Percentiles rank a stretch among this genome's conserved stretches.
Evolutionary conservation across 2,329 filamentous ascomycete species (phyloP).

Genomic region (Blastomyces gilchristii): DNA sequence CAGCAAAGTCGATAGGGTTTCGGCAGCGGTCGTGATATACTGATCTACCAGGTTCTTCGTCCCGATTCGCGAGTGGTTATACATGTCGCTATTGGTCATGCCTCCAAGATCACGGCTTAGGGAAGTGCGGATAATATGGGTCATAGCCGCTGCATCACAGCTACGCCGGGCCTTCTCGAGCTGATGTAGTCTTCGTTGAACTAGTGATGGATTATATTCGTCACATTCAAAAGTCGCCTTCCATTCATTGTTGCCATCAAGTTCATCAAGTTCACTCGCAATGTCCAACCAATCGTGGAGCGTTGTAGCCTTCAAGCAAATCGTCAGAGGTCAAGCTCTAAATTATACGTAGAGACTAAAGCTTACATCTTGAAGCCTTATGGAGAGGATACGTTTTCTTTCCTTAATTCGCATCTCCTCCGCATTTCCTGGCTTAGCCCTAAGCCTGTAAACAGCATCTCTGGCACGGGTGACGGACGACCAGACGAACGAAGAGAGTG

Average conservation of each 20-base stretch:
- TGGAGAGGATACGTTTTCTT: constrained; percentile 51
- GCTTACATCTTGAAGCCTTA: constrained; percentile 56
- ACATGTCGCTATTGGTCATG: constrained; percentile 74
- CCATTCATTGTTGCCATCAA: constrained; percentile 76
- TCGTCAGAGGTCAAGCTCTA: not conserved
- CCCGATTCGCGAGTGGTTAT: constrained; percentile 73
- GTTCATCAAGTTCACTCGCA: constrained; percentile 63
- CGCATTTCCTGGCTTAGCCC: constrained; percentile 44
- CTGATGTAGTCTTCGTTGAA: constrained; percentile 59
- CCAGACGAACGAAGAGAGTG: constrained; percentile 23
- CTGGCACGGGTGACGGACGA: constrained; percentile 25
- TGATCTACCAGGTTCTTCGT: constrained; percentile 80
- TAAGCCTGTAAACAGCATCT: constrained; percentile 31
- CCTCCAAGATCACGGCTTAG: constrained; percentile 72
- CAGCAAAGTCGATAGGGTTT: constrained; percentile 62
- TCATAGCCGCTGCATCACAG: constrained; percentile 64
- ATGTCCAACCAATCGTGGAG: constrained; percentile 64
- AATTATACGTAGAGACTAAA: not conserved
- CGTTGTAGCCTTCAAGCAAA: constrained; percentile 20
- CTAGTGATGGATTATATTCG: constrained; percentile 61
- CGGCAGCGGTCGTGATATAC: constrained; percentile 70
- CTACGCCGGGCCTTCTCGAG: constrained; percentile 63
- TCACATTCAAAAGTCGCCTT: constrained; percentile 57
- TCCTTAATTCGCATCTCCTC: constrained; percentile 43
- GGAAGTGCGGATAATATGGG: constrained; percentile 69